Percentiles rank a stretch among this genome's conserved stretches.
These are phyloP conservation scores for Henckelia pumila DNA, from an alignment of 257 asterid species.

Conservation along the genomic window DNA sequence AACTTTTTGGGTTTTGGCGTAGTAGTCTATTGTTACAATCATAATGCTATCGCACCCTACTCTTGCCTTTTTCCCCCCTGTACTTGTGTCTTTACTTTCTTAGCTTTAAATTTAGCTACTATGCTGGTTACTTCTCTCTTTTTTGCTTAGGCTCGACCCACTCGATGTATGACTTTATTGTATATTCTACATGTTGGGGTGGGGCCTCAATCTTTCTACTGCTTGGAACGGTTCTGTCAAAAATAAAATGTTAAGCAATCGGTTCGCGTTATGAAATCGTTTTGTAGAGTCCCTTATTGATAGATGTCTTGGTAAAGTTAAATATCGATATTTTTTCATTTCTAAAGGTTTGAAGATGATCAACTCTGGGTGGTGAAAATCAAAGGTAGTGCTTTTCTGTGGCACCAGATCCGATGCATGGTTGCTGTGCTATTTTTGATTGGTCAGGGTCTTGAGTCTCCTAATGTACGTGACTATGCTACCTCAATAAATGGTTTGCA, in stretches of 20 bases:
- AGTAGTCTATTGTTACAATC: no score
- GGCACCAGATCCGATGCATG: slow-evolving; percentile 99
- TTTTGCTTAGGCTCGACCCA: not conserved
- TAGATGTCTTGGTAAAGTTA: slow-evolving; percentile 9
- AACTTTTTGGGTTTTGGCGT: no score
- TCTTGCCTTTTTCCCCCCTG: not conserved
- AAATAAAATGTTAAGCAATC: not conserved
- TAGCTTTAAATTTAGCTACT: not conserved
- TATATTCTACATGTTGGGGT: not conserved
- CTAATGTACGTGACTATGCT: slow-evolving; percentile 55
- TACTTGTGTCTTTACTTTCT: not conserved
- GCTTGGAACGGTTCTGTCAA: not conserved
- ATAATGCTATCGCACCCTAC: no score
- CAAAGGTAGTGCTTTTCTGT: slow-evolving; percentile 94
- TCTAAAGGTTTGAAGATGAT: slow-evolving; percentile 57
- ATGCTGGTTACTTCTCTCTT: not conserved
- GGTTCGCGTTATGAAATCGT: not conserved
- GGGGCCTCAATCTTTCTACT: not conserved
- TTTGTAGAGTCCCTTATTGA: not conserved
- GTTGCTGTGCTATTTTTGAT: slow-evolving; percentile 84
- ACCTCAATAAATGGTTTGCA: slow-evolving; percentile 20
- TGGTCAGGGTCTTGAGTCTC: slow-evolving; percentile 94
- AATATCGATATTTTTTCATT: slow-evolving; percentile 22
- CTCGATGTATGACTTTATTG: not conserved
- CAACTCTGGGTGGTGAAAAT: slow-evolving; percentile 77